phyloP scores from a whole-genome alignment of 192 early-diverging fungal genomes.

The Powellomyces hirtus region DNA sequence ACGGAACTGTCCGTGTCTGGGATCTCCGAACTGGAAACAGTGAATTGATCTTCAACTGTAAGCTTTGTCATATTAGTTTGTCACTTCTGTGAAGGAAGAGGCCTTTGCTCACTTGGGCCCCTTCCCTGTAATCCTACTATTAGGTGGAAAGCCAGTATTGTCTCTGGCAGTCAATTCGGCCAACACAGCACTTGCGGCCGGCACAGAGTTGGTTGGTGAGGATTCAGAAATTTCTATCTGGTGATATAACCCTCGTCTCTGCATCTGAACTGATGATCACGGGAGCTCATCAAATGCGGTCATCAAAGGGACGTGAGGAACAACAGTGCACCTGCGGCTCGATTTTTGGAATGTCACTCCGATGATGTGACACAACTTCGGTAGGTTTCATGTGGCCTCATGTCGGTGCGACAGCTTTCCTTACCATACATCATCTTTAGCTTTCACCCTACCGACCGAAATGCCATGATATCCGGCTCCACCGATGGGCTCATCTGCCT shows the following conservation, averaged over 20 bases:
- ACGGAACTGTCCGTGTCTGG: constrained; percentile 25
- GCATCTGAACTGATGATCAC: no score
- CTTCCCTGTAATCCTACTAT: background rate
- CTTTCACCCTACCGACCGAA: constrained; percentile 45
- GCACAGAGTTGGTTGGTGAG: constrained; percentile 38
- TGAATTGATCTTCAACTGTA: constrained; percentile 5
- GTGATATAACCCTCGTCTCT: no score
- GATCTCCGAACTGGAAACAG: constrained; percentile 26
- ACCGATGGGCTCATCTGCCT: constrained; percentile 65
- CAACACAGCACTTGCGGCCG: constrained; percentile 39
- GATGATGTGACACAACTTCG: constrained; percentile 53
- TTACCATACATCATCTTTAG: constrained; percentile 1
- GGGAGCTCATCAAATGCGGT: no score
- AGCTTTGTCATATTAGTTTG: background rate
- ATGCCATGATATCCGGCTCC: constrained; percentile 41
- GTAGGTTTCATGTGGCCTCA: no score
- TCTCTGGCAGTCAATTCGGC: constrained; percentile 34
- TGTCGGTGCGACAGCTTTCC: background rate
- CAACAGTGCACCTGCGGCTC: constrained; percentile 8
- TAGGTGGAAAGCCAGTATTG: constrained; percentile 33
- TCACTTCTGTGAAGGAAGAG: background rate
- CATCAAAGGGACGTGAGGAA: constrained; percentile 41
- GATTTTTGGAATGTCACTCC: constrained; percentile 50
- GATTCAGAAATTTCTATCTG: constrained; percentile 45
- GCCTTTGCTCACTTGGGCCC: background rate